Evolutionary conservation across 768 basidiomycete species (phyloP), one percentile per base, ranked within the genome.

Genomic region (Psilocybe cubensis): DNA sequence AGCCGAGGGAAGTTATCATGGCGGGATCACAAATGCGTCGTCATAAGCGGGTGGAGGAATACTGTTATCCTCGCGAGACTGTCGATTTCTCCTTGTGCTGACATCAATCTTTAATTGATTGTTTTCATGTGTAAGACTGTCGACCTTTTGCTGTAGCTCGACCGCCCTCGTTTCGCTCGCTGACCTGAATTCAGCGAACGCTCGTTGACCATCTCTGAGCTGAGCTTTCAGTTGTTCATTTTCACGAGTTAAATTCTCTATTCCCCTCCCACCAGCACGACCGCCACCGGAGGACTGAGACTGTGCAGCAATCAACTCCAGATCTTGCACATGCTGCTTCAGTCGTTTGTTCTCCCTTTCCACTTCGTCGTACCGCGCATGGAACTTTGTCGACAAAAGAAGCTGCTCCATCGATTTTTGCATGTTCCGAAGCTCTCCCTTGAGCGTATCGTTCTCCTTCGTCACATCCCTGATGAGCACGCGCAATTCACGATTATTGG

Each of bases 401-500:
- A 76, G 55, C 35, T 69, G 70, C 45, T 75, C 70, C 64, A 76
- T 75, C 2, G 74, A 72, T 29, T 65, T 61, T 27, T 76, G 65
- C 70, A 73, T 74, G 41, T 74, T 64, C 42, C 78, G 68, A 21
- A 74, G 58, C 28, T 73, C 66, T 3, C 55, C 56, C 57, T 77
- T 78, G 40, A 78, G 65, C 2, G 33, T 52, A 51, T 79, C 74
- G 50, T 79, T 79, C 65, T 79, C 76, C 50, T 68, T 67, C 9
- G 78, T 78, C 20, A 76, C 70, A 50, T 78, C 75, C 18, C 63
- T 61, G 58, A 79, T 67, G 29, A 78, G 56, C 14, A 79, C 68
- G 50, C 70, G 70, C 58, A 76, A 51, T 54, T 78, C 74, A 23
- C 70, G 65, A 38, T 68, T 66, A 54, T 70, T 74, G 1, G 69